Percentiles rank a stretch among this genome's conserved stretches.
Conservation (phyloP, 768 basidiomycete species). For the Tylopilus cervinicoccineus region DNA sequence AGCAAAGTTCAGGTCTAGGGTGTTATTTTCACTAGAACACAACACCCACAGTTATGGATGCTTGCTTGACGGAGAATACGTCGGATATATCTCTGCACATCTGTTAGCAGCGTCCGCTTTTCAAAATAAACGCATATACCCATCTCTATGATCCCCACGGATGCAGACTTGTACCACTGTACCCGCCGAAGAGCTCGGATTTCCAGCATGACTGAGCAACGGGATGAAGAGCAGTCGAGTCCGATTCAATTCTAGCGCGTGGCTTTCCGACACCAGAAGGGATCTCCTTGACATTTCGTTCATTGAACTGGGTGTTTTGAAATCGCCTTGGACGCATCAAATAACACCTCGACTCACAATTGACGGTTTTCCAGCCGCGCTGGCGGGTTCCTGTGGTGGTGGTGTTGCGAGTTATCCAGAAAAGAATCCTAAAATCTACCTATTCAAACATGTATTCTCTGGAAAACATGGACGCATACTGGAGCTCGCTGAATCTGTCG, state of each 20-base stretch:
- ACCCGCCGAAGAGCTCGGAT: constrained; percentile 4
- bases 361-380: neutral
- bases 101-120: neutral
- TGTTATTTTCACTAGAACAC: neutral
- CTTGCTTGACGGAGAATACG: constrained; percentile 9
- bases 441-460: neutral
- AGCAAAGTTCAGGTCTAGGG: neutral
- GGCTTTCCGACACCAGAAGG: constrained; percentile 1
- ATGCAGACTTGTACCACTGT: constrained; percentile 25
- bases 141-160: constrained; percentile 10
- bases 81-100: constrained; percentile 2
- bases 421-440: neutral
- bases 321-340: neutral
- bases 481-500: neutral
- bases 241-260: constrained; percentile 18
- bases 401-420: neutral
- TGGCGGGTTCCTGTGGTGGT: neutral
- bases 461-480: neutral
- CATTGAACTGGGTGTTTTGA: neutral
- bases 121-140: constrained; percentile 17
- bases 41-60: constrained; percentile 20
- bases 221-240: constrained; percentile 27
- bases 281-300: neutral
- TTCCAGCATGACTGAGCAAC: neutral
- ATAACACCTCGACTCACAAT: neutral